Evolutionary conservation across 495 filamentous ascomycete genomes (phyloP), one percentile per base, ranked within the genome.

Genomic region (Penicillium maclennaniae): DNA sequence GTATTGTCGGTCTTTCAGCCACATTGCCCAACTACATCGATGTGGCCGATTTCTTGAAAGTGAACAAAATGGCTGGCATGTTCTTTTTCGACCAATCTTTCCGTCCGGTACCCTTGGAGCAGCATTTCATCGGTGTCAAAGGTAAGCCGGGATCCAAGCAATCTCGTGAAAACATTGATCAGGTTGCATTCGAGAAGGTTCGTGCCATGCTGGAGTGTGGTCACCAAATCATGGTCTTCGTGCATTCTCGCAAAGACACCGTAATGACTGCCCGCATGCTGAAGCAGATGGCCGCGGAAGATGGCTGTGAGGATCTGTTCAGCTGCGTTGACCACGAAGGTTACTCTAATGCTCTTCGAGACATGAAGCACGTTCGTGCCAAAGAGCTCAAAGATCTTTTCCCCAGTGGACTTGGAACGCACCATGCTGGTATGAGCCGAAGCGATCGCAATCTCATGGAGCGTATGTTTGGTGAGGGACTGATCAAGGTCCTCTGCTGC

Each of bases 41-140:
- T 66, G 95, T 99, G 34, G 90, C 92, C 45, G 91, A 96, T 51
- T 99, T 99, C 57, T 77, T 99, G 28, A 95, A 88, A 60, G 93
- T 99, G 43, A 97, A 99, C 70, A 87, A 89, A 51, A 84, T 87
- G 75, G 89, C 88, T 27, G 93, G 93, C 1, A 66, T 99, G 23
- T 99, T 99, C 68, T 99, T 96, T 68, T 99, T 99, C 63, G 93
- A 99, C 67, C 80, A 80, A 4, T 97, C 93, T 0, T 99, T 99
- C 71, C 82, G 93, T 28, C 93, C 93, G 6, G 93, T 99, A 5
- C 95, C 93, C 27, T 81, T 99, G 15, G 91, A 97, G 67, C 93
- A 99, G 63, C 93, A 96, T 71, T 99, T 99, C 62, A 80, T 99
- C 39, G 93, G 93, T 20, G 90, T 95, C 20, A 96, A 91, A 69